These are phyloP conservation scores for Priceomyces haplophilus DNA, from an alignment of 805 yeast genomes.

Conservation along the genomic window DNA sequence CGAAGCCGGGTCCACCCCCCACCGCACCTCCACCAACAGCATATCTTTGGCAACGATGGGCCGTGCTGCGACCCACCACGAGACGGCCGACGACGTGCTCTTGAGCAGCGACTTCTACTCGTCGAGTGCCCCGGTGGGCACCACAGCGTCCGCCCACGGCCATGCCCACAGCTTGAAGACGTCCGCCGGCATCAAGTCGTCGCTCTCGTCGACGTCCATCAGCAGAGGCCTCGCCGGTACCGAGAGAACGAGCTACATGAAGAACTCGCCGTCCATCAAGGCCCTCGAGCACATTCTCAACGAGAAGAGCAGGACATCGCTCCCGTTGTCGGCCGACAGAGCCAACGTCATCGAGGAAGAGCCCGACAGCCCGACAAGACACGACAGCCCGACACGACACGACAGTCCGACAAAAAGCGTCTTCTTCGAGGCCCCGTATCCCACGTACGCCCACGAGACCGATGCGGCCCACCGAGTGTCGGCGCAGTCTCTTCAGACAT, in stretches of 20 bases:
- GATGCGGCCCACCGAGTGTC: slow-evolving; percentile 3
- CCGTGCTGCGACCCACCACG: slow-evolving; percentile 2
- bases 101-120: slow-evolving; percentile 34
- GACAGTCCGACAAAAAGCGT: neutral
- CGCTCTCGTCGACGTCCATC: slow-evolving; percentile 25
- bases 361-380: slow-evolving; percentile 12
- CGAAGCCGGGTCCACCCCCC: neutral
- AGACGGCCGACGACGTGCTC: slow-evolving; percentile 30
- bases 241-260: slow-evolving; percentile 29
- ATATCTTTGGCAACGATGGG: slow-evolving; percentile 2
- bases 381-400: too few species aligned
- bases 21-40: neutral
- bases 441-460: neutral
- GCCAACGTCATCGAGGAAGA: slow-evolving; percentile 11
- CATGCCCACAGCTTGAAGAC: slow-evolving; percentile 26
- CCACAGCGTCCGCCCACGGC: neutral
- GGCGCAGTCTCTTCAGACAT: slow-evolving; percentile 21
- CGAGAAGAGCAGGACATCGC: slow-evolving; percentile 11
- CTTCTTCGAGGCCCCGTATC: slow-evolving; percentile 1
- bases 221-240: slow-evolving; percentile 12
- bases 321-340: slow-evolving; percentile 4
- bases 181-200: slow-evolving; percentile 25
- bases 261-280: slow-evolving; percentile 39
- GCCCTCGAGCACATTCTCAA: slow-evolving; percentile 36
- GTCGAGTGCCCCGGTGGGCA: slow-evolving; percentile 18